These are phyloP conservation scores for Termitomyces sp. DNA, from an alignment of 768 basidiomycete species.

Conservation along the genomic window DNA sequence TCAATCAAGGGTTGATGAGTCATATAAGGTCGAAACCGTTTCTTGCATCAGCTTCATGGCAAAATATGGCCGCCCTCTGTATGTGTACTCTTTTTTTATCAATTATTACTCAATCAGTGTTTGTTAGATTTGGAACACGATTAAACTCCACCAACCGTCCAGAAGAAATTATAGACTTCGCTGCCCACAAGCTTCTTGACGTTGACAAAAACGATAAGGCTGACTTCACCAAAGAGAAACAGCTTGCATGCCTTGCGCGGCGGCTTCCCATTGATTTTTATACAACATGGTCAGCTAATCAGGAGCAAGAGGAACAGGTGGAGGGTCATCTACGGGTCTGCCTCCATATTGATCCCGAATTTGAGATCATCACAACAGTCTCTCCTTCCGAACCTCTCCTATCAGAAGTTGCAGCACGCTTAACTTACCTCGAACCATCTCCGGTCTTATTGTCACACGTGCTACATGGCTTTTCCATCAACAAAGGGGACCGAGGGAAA, in stretches of 20 bases:
- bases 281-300: constrained; percentile 9
- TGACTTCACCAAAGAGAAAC: no score
- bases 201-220: not conserved
- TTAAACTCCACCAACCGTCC: no score
- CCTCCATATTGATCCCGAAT: constrained; percentile 14
- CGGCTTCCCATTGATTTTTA: constrained; percentile 27
- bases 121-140: no score
- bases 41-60: no score
- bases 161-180: no score
- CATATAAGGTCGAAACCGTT: no score
- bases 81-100: no score
- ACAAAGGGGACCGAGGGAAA: constrained; percentile 21
- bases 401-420: constrained; percentile 19
- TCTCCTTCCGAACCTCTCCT: constrained; percentile 24
- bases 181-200: constrained; percentile 13
- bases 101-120: no score
- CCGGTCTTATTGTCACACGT: not conserved
- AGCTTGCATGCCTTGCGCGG: constrained; percentile 19
- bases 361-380: constrained; percentile 16
- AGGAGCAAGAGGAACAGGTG: constrained; percentile 22
- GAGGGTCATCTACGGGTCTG: constrained; percentile 29
- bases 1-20: no score
- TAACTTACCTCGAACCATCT: constrained; percentile 5
- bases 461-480: constrained; percentile 10
- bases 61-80: no score